Percentiles rank a stretch among this genome's conserved stretches.
phyloP scores from a whole-genome alignment of 2,329 filamentous ascomycete species.

The Ceratocystis papillata region DNA sequence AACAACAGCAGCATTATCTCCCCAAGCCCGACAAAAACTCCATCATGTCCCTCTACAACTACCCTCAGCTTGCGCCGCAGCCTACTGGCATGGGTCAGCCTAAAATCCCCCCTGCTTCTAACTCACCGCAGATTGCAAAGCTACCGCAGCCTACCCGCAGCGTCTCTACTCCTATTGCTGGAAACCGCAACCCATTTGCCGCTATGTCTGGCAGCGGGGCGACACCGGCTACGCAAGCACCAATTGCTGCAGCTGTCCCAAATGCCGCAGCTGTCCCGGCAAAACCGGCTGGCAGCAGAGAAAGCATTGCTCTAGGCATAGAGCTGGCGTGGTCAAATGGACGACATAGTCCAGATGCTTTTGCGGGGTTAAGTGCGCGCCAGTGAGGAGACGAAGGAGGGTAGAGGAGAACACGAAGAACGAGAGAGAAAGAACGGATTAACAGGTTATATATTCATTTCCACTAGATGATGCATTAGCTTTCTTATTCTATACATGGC shows the following conservation, averaged over 20 bases:
- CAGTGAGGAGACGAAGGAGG: slow-evolving; percentile 29
- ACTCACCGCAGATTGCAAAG: slow-evolving; percentile 28
- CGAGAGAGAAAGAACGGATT: background rate
- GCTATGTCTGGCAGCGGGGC: slow-evolving; percentile 28
- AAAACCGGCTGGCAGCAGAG: slow-evolving; percentile 42
- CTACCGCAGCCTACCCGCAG: slow-evolving; percentile 27
- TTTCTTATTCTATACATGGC: background rate
- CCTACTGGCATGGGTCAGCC: slow-evolving; percentile 18
- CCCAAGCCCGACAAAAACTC: slow-evolving; percentile 56
- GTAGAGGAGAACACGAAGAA: background rate
- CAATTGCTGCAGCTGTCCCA: slow-evolving; percentile 26
- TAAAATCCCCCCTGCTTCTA: slow-evolving; percentile 22
- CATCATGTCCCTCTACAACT: slow-evolving; percentile 65
- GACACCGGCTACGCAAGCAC: slow-evolving; percentile 27
- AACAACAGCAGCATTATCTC: slow-evolving; percentile 30
- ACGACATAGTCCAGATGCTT: slow-evolving; percentile 68
- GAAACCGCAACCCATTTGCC: slow-evolving; percentile 48
- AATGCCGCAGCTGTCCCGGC: slow-evolving; percentile 33
- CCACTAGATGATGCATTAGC: slow-evolving; percentile 1
- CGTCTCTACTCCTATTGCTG: slow-evolving; percentile 32
- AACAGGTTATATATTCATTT: background rate
- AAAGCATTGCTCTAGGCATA: slow-evolving; percentile 58
- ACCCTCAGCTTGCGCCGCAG: slow-evolving; percentile 33
- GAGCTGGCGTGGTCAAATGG: slow-evolving; percentile 57
- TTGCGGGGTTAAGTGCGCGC: slow-evolving; percentile 60